Base-by-base conservation (phyloP, 179 eudicot species). In the Heliamphora ciliata region DNA sequence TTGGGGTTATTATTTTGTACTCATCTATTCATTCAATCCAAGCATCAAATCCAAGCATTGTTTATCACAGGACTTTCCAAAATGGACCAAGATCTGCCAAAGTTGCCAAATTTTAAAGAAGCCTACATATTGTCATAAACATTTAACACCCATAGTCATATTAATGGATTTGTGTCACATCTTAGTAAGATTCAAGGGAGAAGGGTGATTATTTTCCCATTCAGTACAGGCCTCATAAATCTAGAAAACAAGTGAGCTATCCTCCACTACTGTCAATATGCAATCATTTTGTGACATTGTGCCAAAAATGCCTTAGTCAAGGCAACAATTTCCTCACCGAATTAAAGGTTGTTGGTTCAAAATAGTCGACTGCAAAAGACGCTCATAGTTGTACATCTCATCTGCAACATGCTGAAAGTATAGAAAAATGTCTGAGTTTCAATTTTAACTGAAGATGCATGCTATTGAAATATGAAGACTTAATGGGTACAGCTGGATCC, bases 331-430 rank as follows among this genome's bases (percentile, higher is more conserved):
- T 31, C 40, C 40, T 31, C 79, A 94, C 97, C 93, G 80, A 80
- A 94, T 90, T 84, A 94, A 91, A 80, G 98, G 97, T 85, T 95
- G 98, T 87, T 92, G 97, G 86, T 93, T 95, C 87, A 95, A 79
- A 83, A 90, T 81, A 67, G 98, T 95, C 52, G 91, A 86, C 81
- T 88, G 91, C 31, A 97, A 89, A 69, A 95, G 88, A 54, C 88
- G 92, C 40, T 31, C 40, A 31, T 31, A 31, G 40, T 31, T 31
- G 40, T 31, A 31, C 40, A 31, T 31, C 40, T 95, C 98, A 87
- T 95, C 98, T 82, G 98, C 98, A 84, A 97, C 98, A 93, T 95
- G 98, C 98, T 95, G 89, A 81, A 8, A 79, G 74, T 60, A 69
- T 78, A 72, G 61, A 84, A 85, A 73, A 58, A 44, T n/a, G 50